Evolutionary conservation across 2,329 filamentous ascomycete species (phyloP), one percentile per base, ranked within the genome.

Genomic region (Cryphonectria nitschkei): DNA sequence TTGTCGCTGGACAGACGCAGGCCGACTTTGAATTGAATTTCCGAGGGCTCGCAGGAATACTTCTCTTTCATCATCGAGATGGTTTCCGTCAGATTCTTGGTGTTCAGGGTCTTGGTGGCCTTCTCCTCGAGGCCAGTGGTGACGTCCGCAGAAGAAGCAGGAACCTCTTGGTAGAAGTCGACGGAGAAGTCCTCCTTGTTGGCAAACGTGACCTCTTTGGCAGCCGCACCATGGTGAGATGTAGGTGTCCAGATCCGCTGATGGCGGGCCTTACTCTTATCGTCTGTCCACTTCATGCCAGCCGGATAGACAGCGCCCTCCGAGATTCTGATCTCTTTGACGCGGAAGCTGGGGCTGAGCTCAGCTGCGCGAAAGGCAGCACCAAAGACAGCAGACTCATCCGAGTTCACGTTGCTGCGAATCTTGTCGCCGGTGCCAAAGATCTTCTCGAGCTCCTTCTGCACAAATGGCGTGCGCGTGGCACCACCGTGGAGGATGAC

Each of bases 321-420:
- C n/a, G 85, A 87, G 67, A 93, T 89, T 71, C 93, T 88, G 75
- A 99, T 99, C 78, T 98, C 96, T 86, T 98, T 99, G 79, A 99
- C 96, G 73, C 94, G 92, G 89, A 99, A 99, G 79, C 93, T 95
- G 56, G 95, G 94, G 82, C 94, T 98, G 71, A 99, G 87, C 76
- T 93, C 90, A 67, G 96, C 96, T 66, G 93, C 96, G 78, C 95
- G 93, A 86, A 99, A 98, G 39, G 92, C 95, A 69, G 96, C 95
- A 76, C 96, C 96, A 80, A 98, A 97, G 13, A 97, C 96, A 66
- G 96, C 96, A 34, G 96, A 92, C 82, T 99, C 96, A 77, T 99
- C 96, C 14, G 95, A 93, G 83, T 99, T 99, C 78, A 99, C 96
- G 76, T 97, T 99, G 78, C 91, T 92, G 74, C 94, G 92, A 72